Evolutionary conservation across 768 basidiomycete species (phyloP).

Genomic region (Gymnopilus dilepis): DNA sequence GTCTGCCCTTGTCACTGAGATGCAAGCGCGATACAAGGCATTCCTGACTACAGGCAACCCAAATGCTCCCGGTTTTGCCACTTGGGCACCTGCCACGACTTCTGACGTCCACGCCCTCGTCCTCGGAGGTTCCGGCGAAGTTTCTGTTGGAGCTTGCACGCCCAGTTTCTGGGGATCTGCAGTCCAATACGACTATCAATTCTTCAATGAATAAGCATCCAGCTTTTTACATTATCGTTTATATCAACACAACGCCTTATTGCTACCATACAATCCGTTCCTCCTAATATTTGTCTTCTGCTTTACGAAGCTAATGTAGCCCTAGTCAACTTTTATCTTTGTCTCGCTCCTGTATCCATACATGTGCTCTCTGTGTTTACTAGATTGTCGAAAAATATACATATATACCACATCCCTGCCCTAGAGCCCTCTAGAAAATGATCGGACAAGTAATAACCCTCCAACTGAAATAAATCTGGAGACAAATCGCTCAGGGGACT

Average conservation of each 20-base stretch:
- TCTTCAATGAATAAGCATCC: constrained; percentile 47
- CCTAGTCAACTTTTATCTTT: not conserved
- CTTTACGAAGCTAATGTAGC: not conserved
- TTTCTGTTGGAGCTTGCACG: constrained; percentile 61
- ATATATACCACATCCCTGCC: not conserved
- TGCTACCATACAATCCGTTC: not conserved
- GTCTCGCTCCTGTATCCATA: constrained; percentile 7
- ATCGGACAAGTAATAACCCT: too few relatives aligned
- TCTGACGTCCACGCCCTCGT: constrained; percentile 60
- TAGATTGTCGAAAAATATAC: constrained; percentile 34
- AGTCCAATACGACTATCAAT: constrained; percentile 76
- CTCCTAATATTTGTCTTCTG: not conserved
- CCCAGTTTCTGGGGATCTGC: constrained; percentile 70
- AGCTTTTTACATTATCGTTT: not conserved
- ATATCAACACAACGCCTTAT: not conserved
- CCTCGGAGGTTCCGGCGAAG: constrained; percentile 63
- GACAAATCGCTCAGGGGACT: too few relatives aligned
- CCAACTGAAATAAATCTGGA: too few relatives aligned
- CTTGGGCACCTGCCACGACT: constrained; percentile 60
- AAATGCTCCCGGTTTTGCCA: constrained; percentile 53
- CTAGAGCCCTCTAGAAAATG: too few relatives aligned
- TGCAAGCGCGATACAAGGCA: constrained; percentile 70
- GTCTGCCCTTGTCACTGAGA: constrained; percentile 61
- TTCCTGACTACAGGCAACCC: constrained; percentile 70
- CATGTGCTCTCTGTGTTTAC: not conserved